phyloP scores from a whole-genome alignment of 495 filamentous ascomycete genomes.

The Hypoxylon subgilvum region DNA sequence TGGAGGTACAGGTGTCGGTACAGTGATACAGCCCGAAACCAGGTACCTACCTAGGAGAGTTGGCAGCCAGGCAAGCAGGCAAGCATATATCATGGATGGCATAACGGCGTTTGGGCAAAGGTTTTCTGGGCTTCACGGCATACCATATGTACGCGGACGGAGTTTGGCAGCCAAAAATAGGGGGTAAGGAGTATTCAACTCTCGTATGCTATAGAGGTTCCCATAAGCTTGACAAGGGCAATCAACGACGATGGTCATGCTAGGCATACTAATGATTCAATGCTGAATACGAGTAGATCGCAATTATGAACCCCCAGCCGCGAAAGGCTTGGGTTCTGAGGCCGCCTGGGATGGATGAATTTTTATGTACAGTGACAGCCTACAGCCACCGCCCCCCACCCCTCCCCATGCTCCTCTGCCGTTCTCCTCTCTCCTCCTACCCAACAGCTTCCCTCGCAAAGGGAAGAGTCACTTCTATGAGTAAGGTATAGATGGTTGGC shows the following conservation, averaged over 20 bases:
- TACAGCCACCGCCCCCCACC: conserved; percentile 21
- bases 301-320: conserved; percentile 30
- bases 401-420: too few relatives aligned
- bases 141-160: conserved; percentile 4
- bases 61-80: background rate
- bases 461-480: conserved; percentile 13
- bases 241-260: too few relatives aligned
- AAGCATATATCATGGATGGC: background rate
- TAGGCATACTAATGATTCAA: conserved; percentile 8
- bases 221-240: too few relatives aligned
- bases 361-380: conserved; percentile 21
- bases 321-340: too few relatives aligned
- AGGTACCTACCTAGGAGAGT: background rate
- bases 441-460: conserved; percentile 9
- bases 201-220: too few relatives aligned
- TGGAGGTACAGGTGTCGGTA: too few relatives aligned
- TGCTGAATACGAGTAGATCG: conserved; percentile 28
- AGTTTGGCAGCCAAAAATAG: conserved; percentile 10
- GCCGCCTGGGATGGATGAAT: conserved; percentile 14
- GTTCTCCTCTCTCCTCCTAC: conserved; percentile 16
- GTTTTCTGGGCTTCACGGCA: conserved; percentile 9
- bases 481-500: conserved; percentile 15
- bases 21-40: too few relatives aligned
- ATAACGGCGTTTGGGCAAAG: conserved; percentile 21
- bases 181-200: background rate